Conservation (phyloP, 1,139 yeast species). For the Trichomonascaceae sp. region DNA sequence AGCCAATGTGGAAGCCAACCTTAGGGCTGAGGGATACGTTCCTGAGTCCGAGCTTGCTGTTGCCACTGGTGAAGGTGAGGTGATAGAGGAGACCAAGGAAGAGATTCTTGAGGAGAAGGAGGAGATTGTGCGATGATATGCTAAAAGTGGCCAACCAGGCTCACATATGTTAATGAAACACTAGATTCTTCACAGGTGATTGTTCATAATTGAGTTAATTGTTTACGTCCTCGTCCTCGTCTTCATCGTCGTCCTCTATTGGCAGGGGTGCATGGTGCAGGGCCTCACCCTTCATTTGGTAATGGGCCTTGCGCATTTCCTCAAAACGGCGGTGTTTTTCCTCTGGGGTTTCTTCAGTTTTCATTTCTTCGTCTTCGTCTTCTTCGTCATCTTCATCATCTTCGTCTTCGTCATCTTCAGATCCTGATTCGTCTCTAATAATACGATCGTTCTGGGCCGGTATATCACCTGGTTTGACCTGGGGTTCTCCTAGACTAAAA, state of each 20-base stretch:
- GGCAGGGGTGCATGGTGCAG: conserved; percentile 16
- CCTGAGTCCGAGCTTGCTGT: conserved; percentile 18
- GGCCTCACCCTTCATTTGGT: conserved; percentile 51
- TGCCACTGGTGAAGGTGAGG: conserved; percentile 35
- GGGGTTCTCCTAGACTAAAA: conserved; percentile 45
- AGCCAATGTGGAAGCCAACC: conserved; percentile 37
- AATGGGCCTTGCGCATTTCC: conserved; percentile 64
- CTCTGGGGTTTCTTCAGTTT: conserved; percentile 32
- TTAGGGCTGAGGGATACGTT: conserved; percentile 32
- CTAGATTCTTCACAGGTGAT: too few species aligned
- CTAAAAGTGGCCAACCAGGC: too few species aligned
- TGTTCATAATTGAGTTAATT: too few species aligned
- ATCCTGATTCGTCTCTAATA: conserved; percentile 6
- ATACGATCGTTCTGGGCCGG: conserved; percentile 19
- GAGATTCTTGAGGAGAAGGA: conserved; percentile 48
- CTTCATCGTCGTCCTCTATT: conserved; percentile 19
- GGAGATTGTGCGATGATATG: conserved; percentile 12
- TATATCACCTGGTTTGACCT: conserved; percentile 16
- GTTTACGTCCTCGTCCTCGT: too few species aligned
- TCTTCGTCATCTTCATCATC: conserved; percentile 28
- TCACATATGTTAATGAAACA: too few species aligned
- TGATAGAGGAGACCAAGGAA: conserved; percentile 66
- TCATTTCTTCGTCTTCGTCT: conserved; percentile 20
- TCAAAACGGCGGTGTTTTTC: conserved; percentile 59
- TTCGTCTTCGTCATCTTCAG: conserved; percentile 23